Base-by-base conservation (phyloP, 2,329 filamentous ascomycete species). In the Colletotrichum tanaceti region DNA sequence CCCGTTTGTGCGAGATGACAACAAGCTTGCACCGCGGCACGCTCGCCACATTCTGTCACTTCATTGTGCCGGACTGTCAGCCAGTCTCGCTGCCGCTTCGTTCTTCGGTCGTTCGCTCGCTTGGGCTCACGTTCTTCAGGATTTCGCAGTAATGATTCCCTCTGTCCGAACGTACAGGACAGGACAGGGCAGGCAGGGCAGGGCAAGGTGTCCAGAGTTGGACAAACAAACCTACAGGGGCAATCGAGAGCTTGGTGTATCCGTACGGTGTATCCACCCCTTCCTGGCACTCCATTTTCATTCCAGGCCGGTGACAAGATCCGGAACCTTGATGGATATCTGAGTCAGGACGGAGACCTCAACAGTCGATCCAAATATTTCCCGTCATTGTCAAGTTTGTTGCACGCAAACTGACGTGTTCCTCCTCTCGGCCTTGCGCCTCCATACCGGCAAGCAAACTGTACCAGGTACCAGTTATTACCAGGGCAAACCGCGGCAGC, bases 321-420 rank as follows among this genome's bases (percentile, higher is more conserved):
- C 44, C 38, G 55, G 50, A 49, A 69, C 66, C 66, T 65, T 69
- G 66, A 69, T 65, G 55, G 66, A 60, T 44, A 60, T 66, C 62
- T 66, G 62, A 69, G 50, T 69, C 66, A 69, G 55, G 43, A 13
- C 66, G 38, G 44, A 49, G 24, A 44, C 55, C 11, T 61, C 62
- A 66, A 52, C 50, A 52, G 50, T 53, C 46, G 55, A 65, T 61
- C 49, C 43, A 66, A 66, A 65, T 47, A 65, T 65, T 44, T 60
- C 28, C 44, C 24, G 52, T 46, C 44, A 38, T 61, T 20, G 52
- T 46, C 50, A 28, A 65, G 50, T 63, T 61, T 60, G 38, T 66
- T 55, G 49, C 43, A 66, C 55, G 62, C 55, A 46, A 61, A 44
- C 43, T 50, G 52, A 32, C 43, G 43, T 16, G 28, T 32, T 32